Percentiles rank a stretch among this genome's conserved stretches.
Conservation (phyloP, 352 stramenopile genomes). For the Phytophthora cryptogea region DNA sequence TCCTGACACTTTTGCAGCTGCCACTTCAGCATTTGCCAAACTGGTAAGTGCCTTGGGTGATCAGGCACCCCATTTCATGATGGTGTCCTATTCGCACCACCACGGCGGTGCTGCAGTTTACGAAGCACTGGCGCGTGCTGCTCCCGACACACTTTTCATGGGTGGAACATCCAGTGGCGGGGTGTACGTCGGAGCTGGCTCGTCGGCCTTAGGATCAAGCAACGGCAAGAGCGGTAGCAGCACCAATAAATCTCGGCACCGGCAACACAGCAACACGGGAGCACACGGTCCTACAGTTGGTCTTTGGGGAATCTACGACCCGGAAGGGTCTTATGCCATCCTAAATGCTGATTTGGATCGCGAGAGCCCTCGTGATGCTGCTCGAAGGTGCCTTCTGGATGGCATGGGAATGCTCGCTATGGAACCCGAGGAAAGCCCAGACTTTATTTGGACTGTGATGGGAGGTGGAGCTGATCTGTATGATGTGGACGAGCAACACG, state of each 20-base stretch:
- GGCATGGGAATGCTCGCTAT: constrained; percentile 77
- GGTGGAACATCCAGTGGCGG: constrained; percentile 73
- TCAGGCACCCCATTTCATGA: constrained; percentile 75
- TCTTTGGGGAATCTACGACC: constrained; percentile 84
- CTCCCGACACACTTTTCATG: constrained; percentile 84
- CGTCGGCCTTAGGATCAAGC: constrained; percentile 20
- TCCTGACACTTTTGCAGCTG: constrained; percentile 57
- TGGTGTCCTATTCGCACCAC: constrained; percentile 75
- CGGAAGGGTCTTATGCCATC: constrained; percentile 80
- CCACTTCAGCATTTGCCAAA: constrained; percentile 57
- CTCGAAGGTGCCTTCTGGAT: constrained; percentile 60
- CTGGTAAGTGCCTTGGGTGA: constrained; percentile 64
- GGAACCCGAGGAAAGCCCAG: constrained; percentile 72
- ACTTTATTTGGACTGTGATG: constrained; percentile 80
- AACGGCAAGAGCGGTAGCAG: constrained; percentile 19
- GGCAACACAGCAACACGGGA: constrained; percentile 29
- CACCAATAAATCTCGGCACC: constrained; percentile 44
- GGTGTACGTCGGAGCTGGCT: constrained; percentile 45
- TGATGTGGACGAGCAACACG: constrained; percentile 47
- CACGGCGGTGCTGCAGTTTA: constrained; percentile 63
- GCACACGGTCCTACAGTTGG: constrained; percentile 49
- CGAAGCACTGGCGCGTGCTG: constrained; percentile 58
- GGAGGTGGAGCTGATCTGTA: constrained; percentile 42
- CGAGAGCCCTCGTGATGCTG: constrained; percentile 68
- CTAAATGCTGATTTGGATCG: constrained; percentile 66